Conservation (phyloP, 805 yeast genomes). For the Saturnispora kantuleensis region DNA sequence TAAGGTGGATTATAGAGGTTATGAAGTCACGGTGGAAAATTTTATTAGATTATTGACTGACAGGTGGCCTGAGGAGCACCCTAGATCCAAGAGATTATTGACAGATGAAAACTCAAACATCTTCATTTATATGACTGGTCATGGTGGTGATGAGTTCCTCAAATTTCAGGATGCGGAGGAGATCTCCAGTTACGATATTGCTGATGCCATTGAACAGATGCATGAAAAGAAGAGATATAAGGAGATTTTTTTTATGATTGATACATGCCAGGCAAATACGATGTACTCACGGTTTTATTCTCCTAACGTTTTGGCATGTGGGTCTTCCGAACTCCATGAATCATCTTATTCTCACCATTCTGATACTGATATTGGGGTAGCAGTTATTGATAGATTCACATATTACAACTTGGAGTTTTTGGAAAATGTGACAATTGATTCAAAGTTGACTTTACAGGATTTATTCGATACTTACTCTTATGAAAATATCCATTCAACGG, state of each 20-base stretch:
- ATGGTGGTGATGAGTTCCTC: constrained; percentile 95
- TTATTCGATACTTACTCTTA: constrained; percentile 76
- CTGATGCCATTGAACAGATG: constrained; percentile 97
- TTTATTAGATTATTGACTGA: constrained; percentile 88
- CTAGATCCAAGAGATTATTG: constrained; percentile 78
- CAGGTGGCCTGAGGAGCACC: constrained; percentile 92
- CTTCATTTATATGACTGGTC: constrained; percentile 93
- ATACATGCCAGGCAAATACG: constrained; percentile 97
- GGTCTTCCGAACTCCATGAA: constrained; percentile 80
- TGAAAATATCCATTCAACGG: constrained; percentile 80
- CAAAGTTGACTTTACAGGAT: constrained; percentile 69
- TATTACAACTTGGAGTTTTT: constrained; percentile 82
- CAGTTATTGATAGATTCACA: constrained; percentile 94
- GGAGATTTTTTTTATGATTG: constrained; percentile 95
- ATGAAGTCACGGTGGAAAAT: constrained; percentile 96
- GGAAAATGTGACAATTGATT: constrained; percentile 67
- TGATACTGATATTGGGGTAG: constrained; percentile 92
- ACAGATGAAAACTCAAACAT: constrained; percentile 94
- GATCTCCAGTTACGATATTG: constrained; percentile 88
- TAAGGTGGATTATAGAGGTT: constrained; percentile 95
- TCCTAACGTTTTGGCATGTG: constrained; percentile 87
- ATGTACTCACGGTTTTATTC: constrained; percentile 90
- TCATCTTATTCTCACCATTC: constrained; percentile 93
- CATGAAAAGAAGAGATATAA: constrained; percentile 90
- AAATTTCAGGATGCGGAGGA: constrained; percentile 99